A percentile compares a stretch with the other conserved stretches of the same genome.
Conservation (phyloP, 345 rosid species). For the Aquilaria sinensis region DNA sequence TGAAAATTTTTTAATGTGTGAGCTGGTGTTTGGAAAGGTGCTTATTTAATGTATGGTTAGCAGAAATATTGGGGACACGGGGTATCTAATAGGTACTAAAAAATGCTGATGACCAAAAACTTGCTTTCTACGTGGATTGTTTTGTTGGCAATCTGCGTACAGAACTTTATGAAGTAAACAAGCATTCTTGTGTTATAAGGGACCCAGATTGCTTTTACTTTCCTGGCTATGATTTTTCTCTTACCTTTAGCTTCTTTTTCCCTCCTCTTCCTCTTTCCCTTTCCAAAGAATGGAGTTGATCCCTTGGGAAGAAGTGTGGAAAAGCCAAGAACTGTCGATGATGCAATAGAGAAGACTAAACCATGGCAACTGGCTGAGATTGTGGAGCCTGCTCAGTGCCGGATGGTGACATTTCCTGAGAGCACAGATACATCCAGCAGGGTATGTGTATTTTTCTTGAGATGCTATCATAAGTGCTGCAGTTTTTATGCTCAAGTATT, state of each 20-base stretch:
- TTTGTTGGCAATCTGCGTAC: no score
- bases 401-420: conserved; percentile 67
- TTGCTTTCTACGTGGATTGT: no score
- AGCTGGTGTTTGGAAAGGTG: conserved; percentile 3
- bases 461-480: not conserved
- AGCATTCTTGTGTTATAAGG: not conserved
- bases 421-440: conserved; percentile 70
- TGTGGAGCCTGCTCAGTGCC: conserved; percentile 57
- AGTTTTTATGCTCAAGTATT: conserved; percentile 4
- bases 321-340: conserved; percentile 70
- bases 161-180: no score
- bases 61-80: no score
- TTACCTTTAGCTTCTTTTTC: conserved; percentile 9
- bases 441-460: conserved; percentile 33
- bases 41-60: not conserved
- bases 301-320: conserved; percentile 68
- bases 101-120: not conserved
- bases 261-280: conserved; percentile 1
- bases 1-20: not conserved
- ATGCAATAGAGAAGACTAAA: conserved; percentile 60
- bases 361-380: conserved; percentile 82
- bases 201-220: not conserved
- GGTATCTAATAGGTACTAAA: not conserved
- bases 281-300: conserved; percentile 77
- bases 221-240: conserved; percentile 6